phyloP scores from a whole-genome alignment of 306 rosid species.

The Astragalus membranaceus region DNA sequence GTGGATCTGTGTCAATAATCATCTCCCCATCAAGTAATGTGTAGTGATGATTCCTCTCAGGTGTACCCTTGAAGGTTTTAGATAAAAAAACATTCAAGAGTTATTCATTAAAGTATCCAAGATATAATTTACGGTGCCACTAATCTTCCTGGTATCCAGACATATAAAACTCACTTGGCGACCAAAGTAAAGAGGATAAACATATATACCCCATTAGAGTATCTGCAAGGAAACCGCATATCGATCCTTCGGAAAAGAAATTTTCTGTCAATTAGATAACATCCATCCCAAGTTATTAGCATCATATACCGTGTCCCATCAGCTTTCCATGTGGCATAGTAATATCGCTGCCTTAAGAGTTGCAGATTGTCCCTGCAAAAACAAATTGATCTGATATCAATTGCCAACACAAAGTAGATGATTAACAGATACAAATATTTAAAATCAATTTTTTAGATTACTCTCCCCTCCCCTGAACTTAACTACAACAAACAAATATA shows the following conservation, averaged over 20 bases:
- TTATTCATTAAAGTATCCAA: neutral
- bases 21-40: conserved; percentile 97
- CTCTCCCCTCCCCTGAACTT: neutral
- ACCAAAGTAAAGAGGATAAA: conserved; percentile 12
- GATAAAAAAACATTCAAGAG: neutral
- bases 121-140: neutral
- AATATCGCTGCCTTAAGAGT: conserved; percentile 89
- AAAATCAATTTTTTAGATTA: neutral
- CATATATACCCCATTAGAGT: conserved; percentile 59
- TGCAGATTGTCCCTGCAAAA: conserved; percentile 75
- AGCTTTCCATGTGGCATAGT: conserved; percentile 99
- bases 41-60: conserved; percentile 80
- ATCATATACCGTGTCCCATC: conserved; percentile 98
- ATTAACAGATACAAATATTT: neutral
- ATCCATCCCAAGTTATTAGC: conserved; percentile 80
- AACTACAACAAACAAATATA: neutral
- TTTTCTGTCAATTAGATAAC: conserved; percentile 85
- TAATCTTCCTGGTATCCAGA: conserved; percentile 1
- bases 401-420: neutral
- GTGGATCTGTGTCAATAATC: conserved; percentile 85
- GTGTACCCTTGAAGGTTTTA: conserved; percentile 46
- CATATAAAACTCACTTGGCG: neutral
- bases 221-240: conserved; percentile 97
- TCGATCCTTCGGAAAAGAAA: conserved; percentile 73
- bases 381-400: neutral